A percentile compares a stretch with the other conserved stretches of the same genome.
Conservation (phyloP, 805 yeast genomes). For the Saccharomycopsis synnaedendra region DNA sequence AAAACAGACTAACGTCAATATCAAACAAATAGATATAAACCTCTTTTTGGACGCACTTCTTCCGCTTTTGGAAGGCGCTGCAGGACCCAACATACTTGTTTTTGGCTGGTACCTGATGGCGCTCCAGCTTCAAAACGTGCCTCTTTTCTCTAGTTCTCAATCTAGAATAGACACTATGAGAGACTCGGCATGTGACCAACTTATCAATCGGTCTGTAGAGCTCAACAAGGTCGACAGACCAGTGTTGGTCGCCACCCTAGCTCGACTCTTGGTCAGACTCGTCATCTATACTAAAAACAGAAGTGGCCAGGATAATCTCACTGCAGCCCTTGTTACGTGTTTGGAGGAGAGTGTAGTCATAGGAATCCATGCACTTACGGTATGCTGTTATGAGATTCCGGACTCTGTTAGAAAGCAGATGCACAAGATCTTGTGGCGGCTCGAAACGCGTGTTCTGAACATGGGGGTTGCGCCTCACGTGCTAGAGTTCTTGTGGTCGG, state of each 20-base stretch:
- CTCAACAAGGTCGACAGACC: constrained; percentile 6
- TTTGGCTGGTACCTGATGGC: constrained; percentile 11
- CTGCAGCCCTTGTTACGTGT: background rate
- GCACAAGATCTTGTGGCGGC: constrained; percentile 54
- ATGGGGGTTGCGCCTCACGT: constrained; percentile 61
- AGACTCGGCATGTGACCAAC: constrained; percentile 1
- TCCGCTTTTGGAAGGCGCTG: background rate
- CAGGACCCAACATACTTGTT: background rate
- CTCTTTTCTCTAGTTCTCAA: constrained; percentile 8
- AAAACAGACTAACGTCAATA: background rate
- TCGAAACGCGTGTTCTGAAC: constrained; percentile 67
- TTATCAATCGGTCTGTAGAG: background rate
- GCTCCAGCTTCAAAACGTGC: constrained; percentile 13
- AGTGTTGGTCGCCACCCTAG: constrained; percentile 6
- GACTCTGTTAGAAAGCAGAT: constrained; percentile 56
- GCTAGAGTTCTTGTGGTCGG: constrained; percentile 58
- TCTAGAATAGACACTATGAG: constrained; percentile 1
- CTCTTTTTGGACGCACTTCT: background rate
- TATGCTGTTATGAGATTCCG: constrained; percentile 77
- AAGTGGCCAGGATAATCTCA: constrained; percentile 3
- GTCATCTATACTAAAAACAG: constrained; percentile 10
- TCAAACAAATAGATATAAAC: constrained; percentile 1
- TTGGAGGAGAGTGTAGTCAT: constrained; percentile 63
- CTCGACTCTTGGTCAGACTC: constrained; percentile 6
- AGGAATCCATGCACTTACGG: constrained; percentile 60